Conservation (phyloP, 192 early-diverging fungal genomes). For the Spizellomyces sp. region DNA sequence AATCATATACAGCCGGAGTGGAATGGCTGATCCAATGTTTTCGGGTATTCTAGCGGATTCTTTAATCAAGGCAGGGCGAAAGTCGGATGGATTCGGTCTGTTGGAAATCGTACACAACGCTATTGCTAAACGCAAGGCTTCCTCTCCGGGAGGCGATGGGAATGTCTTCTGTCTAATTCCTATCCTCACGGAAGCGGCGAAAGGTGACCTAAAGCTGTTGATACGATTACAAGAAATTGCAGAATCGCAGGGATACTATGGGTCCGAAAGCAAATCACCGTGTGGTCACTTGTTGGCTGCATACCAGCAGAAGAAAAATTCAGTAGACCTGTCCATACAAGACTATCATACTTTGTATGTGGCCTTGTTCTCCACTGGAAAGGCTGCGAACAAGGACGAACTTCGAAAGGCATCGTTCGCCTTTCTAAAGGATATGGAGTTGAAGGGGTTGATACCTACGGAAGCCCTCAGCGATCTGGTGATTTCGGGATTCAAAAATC, state of each 20-base stretch:
- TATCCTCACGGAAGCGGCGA: background rate
- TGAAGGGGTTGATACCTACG: no score
- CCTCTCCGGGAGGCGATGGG: background rate
- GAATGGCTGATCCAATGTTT: background rate
- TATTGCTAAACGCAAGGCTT: background rate
- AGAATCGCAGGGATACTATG: background rate
- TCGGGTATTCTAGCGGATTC: background rate
- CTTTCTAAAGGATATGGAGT: no score
- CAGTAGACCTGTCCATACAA: no score
- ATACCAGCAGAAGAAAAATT: no score
- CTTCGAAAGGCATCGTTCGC: no score
- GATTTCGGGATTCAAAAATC: no score
- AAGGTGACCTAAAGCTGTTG: background rate
- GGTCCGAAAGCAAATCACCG: no score
- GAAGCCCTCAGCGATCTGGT: no score
- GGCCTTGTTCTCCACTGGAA: no score
- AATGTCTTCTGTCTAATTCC: background rate
- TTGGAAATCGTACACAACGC: background rate
- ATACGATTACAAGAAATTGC: background rate
- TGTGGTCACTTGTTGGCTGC: no score
- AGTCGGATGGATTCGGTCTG: background rate
- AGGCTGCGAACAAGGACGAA: no score
- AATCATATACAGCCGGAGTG: background rate
- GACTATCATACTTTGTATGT: no score
- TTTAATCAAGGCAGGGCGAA: background rate